A percentile compares a stretch with the other conserved stretches of the same genome.
Evolutionary conservation across 106 monocot species (phyloP).

Genomic region (Platanthera guangdongensis): DNA sequence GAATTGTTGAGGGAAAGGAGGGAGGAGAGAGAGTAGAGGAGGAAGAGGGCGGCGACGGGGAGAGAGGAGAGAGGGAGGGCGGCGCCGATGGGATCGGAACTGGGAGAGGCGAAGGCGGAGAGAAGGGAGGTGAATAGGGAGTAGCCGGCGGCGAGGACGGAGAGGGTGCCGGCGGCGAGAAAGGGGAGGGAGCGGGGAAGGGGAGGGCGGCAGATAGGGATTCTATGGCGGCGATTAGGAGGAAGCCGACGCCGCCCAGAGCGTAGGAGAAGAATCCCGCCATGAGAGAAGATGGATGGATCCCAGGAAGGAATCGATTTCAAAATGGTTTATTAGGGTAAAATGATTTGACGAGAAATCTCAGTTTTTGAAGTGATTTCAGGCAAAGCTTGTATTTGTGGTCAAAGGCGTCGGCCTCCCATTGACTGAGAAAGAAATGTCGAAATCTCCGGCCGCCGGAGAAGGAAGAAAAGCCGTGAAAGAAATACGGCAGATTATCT

Average conservation of each 20-base stretch:
- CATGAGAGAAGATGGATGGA: background rate
- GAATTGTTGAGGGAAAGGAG: conserved; percentile 16
- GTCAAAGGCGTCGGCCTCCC: no score
- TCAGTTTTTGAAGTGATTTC: no score
- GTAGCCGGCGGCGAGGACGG: background rate
- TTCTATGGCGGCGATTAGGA: conserved; percentile 11
- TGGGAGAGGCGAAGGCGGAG: background rate
- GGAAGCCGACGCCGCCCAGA: conserved; percentile 11
- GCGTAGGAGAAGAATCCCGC: conserved; percentile 14
- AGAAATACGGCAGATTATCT: no score
- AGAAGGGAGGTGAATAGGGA: background rate
- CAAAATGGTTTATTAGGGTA: no score
- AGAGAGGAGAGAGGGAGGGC: conserved; percentile 24
- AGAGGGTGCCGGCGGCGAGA: conserved; percentile 1
- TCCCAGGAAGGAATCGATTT: background rate
- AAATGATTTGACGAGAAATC: no score
- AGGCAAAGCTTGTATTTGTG: no score
- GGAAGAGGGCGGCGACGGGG: conserved; percentile 18
- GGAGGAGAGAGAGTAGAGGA: conserved; percentile 19
- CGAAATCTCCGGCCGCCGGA: no score
- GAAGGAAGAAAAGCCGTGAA: no score
- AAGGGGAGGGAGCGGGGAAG: conserved; percentile 5
- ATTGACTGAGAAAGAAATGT: no score
- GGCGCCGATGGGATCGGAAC: conserved; percentile 5
- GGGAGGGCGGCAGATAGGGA: conserved; percentile 7